Percentiles rank a stretch among this genome's conserved stretches.
phyloP scores from a whole-genome alignment of 768 basidiomycete species.

The Pholiota conissans region DNA sequence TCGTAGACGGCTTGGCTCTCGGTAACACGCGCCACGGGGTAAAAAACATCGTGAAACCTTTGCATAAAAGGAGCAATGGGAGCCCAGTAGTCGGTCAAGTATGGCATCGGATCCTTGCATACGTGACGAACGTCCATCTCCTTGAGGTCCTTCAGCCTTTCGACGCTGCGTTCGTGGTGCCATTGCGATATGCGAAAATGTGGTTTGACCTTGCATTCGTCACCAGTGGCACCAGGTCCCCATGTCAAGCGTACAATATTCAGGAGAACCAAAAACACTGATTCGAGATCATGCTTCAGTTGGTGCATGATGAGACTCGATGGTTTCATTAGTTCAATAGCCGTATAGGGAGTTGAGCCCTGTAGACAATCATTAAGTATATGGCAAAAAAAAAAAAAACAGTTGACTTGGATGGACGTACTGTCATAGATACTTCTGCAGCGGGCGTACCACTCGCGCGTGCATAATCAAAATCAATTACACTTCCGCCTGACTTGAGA shows the following conservation, averaged over 20 bases:
- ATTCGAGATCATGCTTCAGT: neutral
- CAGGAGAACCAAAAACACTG: neutral
- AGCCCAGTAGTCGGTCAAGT: neutral
- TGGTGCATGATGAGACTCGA: neutral
- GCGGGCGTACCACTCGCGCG: neutral
- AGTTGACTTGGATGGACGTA: neutral
- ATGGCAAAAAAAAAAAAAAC: neutral
- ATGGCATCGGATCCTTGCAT: neutral
- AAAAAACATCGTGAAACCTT: too few relatives aligned
- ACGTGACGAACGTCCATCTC: neutral
- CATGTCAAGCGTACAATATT: neutral
- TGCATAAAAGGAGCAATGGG: neutral
- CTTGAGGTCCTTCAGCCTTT: neutral
- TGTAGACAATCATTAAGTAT: neutral
- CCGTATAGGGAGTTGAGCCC: neutral
- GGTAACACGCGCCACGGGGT: neutral
- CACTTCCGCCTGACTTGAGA: neutral
- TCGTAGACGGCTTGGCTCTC: neutral
- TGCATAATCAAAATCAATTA: neutral
- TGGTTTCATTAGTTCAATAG: neutral
- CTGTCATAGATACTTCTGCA: neutral
- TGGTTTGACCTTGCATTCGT: neutral
- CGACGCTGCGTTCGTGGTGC: neutral
- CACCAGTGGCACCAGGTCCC: neutral
- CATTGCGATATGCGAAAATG: neutral